Evolutionary conservation across 495 filamentous ascomycete species (phyloP).

Genomic region (Penicillium soppii): DNA sequence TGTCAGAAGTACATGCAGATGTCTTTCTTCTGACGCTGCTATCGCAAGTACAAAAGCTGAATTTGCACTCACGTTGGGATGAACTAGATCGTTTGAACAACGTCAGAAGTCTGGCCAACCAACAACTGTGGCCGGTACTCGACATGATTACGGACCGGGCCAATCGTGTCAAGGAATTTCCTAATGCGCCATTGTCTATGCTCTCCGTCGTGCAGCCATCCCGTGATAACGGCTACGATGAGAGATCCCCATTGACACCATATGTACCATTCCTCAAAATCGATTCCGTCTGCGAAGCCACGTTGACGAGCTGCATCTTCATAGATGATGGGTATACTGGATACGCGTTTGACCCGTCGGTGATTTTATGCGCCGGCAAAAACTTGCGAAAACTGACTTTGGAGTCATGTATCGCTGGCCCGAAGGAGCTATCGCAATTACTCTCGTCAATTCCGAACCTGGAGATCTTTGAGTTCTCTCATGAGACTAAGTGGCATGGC

Average conservation of each 20-base stretch:
- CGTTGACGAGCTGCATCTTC: not conserved
- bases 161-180: not conserved
- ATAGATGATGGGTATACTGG: not conserved
- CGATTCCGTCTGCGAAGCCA: not conserved
- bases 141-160: not conserved
- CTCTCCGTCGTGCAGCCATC: not conserved
- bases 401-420: not conserved
- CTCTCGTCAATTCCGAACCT: slow-evolving; percentile 11
- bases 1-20: slow-evolving; percentile 2
- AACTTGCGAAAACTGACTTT: not conserved
- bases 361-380: not conserved
- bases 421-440: not conserved
- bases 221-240: not conserved
- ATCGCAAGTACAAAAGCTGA: slow-evolving; percentile 3
- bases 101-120: not conserved
- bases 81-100: not conserved
- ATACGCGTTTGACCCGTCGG: not conserved
- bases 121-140: not conserved
- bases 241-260: not conserved
- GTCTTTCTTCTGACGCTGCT: slow-evolving; percentile 12
- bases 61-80: slow-evolving; percentile 6
- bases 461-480: slow-evolving; percentile 9
- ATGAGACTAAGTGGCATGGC: slow-evolving; percentile 13
- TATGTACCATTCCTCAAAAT: not conserved
- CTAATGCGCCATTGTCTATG: not conserved